These are phyloP conservation scores for Annona cherimola DNA, from an alignment of 164 flowering plant genomes.

Conservation along the genomic window DNA sequence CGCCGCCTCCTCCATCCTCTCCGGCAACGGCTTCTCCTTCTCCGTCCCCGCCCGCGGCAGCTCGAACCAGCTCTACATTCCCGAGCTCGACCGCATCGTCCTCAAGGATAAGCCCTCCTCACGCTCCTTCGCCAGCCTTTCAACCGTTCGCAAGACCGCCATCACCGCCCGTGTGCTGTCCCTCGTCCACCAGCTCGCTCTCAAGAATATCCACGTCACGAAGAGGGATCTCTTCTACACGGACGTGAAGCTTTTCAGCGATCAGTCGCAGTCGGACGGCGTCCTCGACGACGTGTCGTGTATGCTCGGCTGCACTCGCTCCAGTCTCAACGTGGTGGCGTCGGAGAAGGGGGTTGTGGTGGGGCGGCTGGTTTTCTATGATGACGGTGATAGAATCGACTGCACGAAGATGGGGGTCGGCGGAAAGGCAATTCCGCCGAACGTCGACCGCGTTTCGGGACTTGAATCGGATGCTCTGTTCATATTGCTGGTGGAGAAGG, in stretches of 20 bases:
- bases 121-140: slow-evolving; percentile 59
- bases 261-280: slow-evolving; percentile 81
- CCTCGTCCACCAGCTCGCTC: slow-evolving; percentile 74
- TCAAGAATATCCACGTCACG: slow-evolving; percentile 80
- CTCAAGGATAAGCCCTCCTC: slow-evolving; percentile 67
- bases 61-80: slow-evolving; percentile 89
- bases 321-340: slow-evolving; percentile 84
- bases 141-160: slow-evolving; percentile 82
- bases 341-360: slow-evolving; percentile 95
- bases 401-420: slow-evolving; percentile 99
- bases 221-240: slow-evolving; percentile 96
- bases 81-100: slow-evolving; percentile 95
- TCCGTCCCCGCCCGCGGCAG: slow-evolving; percentile 75
- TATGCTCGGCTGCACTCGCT: slow-evolving; percentile 89
- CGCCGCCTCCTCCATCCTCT: slow-evolving; percentile 58
- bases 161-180: slow-evolving; percentile 69
- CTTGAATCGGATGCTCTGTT: slow-evolving; percentile 91
- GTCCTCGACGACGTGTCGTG: slow-evolving; percentile 91
- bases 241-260: slow-evolving; percentile 90
- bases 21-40: slow-evolving; percentile 77
- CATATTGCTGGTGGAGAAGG: slow-evolving; percentile 88
- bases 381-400: slow-evolving; percentile 92
- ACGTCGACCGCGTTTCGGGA: slow-evolving; percentile 88
- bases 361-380: slow-evolving; percentile 76
- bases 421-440: slow-evolving; percentile 96